A percentile compares a stretch with the other conserved stretches of the same genome.
phyloP scores from a whole-genome alignment of 177 flowering plant species.

The Vitis hybrid region DNA sequence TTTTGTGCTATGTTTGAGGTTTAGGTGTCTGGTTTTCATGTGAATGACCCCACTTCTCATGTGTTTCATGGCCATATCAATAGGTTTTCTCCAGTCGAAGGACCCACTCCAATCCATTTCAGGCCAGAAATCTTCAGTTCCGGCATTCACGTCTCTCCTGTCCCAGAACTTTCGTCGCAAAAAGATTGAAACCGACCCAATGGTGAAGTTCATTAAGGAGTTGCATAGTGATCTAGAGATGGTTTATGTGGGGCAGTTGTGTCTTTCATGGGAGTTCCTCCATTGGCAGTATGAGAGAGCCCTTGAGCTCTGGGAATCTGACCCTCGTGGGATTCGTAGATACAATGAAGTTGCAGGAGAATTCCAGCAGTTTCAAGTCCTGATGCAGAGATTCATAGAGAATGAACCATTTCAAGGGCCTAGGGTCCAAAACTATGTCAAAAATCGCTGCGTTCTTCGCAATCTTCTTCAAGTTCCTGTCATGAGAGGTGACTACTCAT shows the following conservation, averaged over 20 bases:
- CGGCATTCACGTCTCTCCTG: conserved; percentile 28
- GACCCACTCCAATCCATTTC: conserved; percentile 62
- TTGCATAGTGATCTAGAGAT: conserved; percentile 38
- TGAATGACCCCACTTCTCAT: neutral
- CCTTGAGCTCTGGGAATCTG: conserved; percentile 48
- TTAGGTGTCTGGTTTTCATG: neutral
- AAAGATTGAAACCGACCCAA: conserved; percentile 28
- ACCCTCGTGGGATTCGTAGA: conserved; percentile 18
- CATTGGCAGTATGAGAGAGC: conserved; percentile 55
- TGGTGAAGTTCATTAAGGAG: conserved; percentile 30
- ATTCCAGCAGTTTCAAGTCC: conserved; percentile 56
- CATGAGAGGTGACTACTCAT: conserved; percentile 36
- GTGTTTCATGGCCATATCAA: conserved; percentile 1
- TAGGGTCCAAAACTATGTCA: conserved; percentile 40
- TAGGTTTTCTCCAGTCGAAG: conserved; percentile 76
- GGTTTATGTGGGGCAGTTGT: conserved; percentile 53
- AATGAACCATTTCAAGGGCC: conserved; percentile 49
- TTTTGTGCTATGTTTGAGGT: neutral
- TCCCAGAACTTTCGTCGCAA: conserved; percentile 18
- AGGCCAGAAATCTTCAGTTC: conserved; percentile 28
- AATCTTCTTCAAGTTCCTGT: conserved; percentile 56
- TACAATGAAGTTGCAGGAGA: conserved; percentile 49
- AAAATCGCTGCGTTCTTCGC: conserved; percentile 35
- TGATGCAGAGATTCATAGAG: conserved; percentile 46
- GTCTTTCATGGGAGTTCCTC: conserved; percentile 57